phyloP scores from a whole-genome alignment of 345 rosid genomes.

The Stellera chamaejasme region DNA sequence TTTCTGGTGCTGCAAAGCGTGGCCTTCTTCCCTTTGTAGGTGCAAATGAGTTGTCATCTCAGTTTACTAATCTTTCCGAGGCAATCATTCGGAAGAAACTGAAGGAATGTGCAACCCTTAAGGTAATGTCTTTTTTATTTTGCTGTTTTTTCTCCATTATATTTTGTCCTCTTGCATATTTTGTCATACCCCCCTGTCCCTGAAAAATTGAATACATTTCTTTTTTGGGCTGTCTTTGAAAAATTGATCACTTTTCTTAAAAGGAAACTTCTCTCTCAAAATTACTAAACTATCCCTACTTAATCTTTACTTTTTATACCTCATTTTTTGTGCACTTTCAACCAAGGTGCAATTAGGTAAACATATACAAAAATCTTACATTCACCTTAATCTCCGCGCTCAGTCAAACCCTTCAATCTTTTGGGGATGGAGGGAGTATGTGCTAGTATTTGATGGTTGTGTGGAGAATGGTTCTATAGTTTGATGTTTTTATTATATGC shows the following conservation, averaged over 20 bases:
- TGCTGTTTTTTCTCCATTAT: not conserved
- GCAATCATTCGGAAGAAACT: conserved; percentile 56
- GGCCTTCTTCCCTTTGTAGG: conserved; percentile 48
- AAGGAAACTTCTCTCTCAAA: no score
- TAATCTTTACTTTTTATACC: no score
- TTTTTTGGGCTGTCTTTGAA: not conserved
- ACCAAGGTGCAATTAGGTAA: no score
- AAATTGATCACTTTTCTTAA: not conserved
- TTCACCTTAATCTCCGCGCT: no score
- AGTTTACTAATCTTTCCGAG: conserved; percentile 65
- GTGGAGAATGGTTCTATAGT: not conserved
- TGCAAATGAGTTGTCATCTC: conserved; percentile 60
- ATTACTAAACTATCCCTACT: no score
- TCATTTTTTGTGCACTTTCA: no score
- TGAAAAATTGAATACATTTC: not conserved
- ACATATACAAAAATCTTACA: no score
- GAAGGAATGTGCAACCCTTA: conserved; percentile 59
- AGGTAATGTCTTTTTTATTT: conserved; percentile 34
- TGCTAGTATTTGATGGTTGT: not conserved
- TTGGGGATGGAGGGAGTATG: no score
- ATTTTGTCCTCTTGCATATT: conserved; percentile 9
- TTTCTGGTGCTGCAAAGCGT: conserved; percentile 51
- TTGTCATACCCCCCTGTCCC: not conserved
- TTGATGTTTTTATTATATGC: conserved; percentile 4
- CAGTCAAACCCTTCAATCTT: no score